phyloP scores from a whole-genome alignment of 176 grass and related monocot species.

The Urochloa ruziziensis region DNA sequence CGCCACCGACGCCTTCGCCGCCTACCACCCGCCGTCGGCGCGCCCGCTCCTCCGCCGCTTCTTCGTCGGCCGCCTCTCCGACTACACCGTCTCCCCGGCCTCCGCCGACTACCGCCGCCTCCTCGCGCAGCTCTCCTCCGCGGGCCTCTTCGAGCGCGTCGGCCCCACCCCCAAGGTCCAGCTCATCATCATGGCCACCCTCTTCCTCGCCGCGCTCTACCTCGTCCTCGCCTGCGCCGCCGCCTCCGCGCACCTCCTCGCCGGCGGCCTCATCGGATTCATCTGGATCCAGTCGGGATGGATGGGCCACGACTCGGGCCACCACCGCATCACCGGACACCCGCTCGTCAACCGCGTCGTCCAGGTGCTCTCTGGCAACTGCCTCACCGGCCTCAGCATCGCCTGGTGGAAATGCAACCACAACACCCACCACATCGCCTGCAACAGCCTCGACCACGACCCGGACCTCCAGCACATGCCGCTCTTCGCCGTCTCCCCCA shows the following conservation, averaged over 20 bases:
- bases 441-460: constrained; percentile 93
- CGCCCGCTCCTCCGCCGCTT: constrained; percentile 58
- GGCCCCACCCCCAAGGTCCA: constrained; percentile 32
- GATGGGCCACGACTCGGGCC: constrained; percentile 90
- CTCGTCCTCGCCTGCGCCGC: constrained; percentile 29
- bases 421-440: constrained; percentile 90
- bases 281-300: constrained; percentile 86
- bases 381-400: constrained; percentile 87
- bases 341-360: constrained; percentile 43
- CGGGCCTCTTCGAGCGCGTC: constrained; percentile 67
- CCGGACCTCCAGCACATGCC: constrained; percentile 98
- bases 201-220: constrained; percentile 48
- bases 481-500: constrained; percentile 72
- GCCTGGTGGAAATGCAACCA: constrained; percentile 98
- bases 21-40: constrained; percentile 71
- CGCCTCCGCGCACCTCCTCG: constrained; percentile 43
- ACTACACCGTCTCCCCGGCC: constrained; percentile 55
- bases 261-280: constrained; percentile 56
- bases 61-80: constrained; percentile 66
- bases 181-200: constrained; percentile 21
- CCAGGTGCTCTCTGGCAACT: constrained; percentile 78
- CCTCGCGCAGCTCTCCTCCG: constrained; percentile 51
- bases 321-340: constrained; percentile 57
- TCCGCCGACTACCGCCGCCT: constrained; percentile 78
- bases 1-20: constrained; percentile 75